phyloP scores from a whole-genome alignment of 2,329 filamentous ascomycete genomes.

The Botrytis deweyae region DNA sequence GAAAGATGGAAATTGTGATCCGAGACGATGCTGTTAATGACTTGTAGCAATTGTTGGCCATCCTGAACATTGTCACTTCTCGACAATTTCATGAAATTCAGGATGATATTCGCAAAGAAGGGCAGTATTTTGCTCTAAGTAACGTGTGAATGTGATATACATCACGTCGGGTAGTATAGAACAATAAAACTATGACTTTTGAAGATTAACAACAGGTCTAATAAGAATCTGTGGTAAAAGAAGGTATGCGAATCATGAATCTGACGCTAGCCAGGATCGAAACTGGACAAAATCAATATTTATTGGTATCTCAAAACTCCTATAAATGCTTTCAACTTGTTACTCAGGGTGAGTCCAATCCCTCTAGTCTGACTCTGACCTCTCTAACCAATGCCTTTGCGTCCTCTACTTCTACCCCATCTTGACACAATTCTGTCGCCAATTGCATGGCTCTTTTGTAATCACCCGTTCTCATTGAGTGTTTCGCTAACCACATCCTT shows the following conservation, averaged over 20 bases:
- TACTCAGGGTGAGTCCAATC: slow-evolving; percentile 8
- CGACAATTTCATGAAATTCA: neutral
- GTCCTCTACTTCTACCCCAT: slow-evolving; percentile 95
- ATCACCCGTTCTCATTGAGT: slow-evolving; percentile 74
- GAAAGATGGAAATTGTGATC: neutral
- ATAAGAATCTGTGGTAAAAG: neutral
- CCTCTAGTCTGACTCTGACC: slow-evolving; percentile 67
- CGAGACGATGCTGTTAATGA: neutral
- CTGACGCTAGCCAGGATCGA: slow-evolving; percentile 13
- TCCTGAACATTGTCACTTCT: neutral
- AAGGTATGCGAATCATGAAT: neutral
- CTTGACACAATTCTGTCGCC: slow-evolving; percentile 88
- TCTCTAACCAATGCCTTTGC: slow-evolving; percentile 91
- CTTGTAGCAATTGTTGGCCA: neutral
- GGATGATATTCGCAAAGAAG: neutral
- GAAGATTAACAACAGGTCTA: neutral
- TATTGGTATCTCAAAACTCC: slow-evolving; percentile 14
- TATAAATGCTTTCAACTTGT: slow-evolving; percentile 1
- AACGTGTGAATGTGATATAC: too few species aligned
- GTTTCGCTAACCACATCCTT: slow-evolving; percentile 86
- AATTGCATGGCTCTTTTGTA: slow-evolving; percentile 74
- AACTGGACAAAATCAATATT: slow-evolving; percentile 3
- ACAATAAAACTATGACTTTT: neutral
- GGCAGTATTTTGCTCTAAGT: too few species aligned
- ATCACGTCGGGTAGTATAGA: neutral